Percentiles rank a stretch among this genome's conserved stretches.
These are phyloP conservation scores for Collybia mongolica DNA, from an alignment of 768 basidiomycete species.

Conservation along the genomic window DNA sequence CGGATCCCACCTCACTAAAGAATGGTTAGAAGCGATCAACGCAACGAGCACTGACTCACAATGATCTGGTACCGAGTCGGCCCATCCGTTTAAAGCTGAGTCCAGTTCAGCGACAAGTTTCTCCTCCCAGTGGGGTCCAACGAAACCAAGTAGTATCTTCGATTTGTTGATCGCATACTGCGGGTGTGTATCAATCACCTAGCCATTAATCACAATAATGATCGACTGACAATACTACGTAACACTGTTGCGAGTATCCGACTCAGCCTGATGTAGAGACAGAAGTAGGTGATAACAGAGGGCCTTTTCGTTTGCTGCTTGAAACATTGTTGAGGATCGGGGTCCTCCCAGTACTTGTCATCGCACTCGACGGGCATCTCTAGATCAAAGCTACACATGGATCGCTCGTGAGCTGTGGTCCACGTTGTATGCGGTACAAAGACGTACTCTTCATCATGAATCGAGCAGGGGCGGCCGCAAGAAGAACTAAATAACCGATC, in stretches of 20 bases:
- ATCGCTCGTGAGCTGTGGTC: not conserved
- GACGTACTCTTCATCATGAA: constrained; percentile 78
- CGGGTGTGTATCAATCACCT: not conserved
- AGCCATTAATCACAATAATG: not conserved
- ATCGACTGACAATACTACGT: constrained; percentile 54
- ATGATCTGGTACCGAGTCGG: constrained; percentile 61
- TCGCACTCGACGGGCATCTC: constrained; percentile 65
- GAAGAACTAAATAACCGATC: constrained; percentile 51
- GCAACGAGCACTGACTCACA: constrained; percentile 34
- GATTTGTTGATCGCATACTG: constrained; percentile 86
- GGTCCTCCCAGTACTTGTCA: constrained; percentile 74
- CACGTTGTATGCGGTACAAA: not conserved
- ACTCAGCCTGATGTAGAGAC: constrained; percentile 53
- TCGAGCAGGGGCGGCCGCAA: constrained; percentile 71
- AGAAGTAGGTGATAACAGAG: constrained; percentile 54
- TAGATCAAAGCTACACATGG: constrained; percentile 61
- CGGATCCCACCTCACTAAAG: constrained; percentile 51
- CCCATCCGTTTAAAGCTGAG: constrained; percentile 68
- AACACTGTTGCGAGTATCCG: constrained; percentile 67
- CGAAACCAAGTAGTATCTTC: constrained; percentile 61
- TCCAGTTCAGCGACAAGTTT: constrained; percentile 68
- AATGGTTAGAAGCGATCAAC: not conserved
- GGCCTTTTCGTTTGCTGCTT: constrained; percentile 67
- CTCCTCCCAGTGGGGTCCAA: constrained; percentile 63
- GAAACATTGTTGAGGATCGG: constrained; percentile 58